These are phyloP conservation scores for Alternaria tenuissima DNA, from an alignment of 2,329 filamentous ascomycete genomes.

Conservation along the genomic window DNA sequence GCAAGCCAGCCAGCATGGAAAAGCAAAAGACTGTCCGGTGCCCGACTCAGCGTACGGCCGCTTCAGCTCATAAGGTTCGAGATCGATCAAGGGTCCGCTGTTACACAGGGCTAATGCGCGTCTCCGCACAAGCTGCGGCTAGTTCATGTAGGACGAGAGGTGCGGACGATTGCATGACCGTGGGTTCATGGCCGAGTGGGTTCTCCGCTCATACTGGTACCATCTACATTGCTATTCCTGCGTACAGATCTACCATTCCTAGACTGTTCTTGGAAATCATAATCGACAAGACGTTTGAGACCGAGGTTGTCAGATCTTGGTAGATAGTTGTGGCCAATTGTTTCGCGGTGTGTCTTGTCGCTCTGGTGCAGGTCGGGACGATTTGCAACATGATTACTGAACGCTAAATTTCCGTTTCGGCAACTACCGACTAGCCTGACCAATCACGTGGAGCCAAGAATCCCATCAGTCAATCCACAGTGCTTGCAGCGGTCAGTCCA, in stretches of 20 bases:
- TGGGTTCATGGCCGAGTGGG: slow-evolving; percentile 1
- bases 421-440: not conserved
- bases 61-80: slow-evolving; percentile 10
- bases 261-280: not conserved
- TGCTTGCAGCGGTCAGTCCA: not conserved
- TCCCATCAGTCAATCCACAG: not conserved
- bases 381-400: slow-evolving; percentile 4
- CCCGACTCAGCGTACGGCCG: slow-evolving; percentile 4
- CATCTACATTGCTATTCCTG: not conserved
- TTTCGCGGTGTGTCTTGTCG: not conserved
- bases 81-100: slow-evolving; percentile 15
- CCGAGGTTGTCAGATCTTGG: not conserved
- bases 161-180: slow-evolving; percentile 1
- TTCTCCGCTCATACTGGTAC: not conserved
- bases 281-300: not conserved
- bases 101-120: slow-evolving; percentile 8
- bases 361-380: not conserved
- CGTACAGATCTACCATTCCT: not conserved
- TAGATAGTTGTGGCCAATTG: not conserved
- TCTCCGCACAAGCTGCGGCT: slow-evolving; percentile 16
- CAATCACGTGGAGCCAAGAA: not conserved
- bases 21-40: slow-evolving; percentile 10
- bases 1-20: slow-evolving; percentile 16
- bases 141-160: slow-evolving; percentile 3
- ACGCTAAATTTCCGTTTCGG: slow-evolving; percentile 4